Percentiles rank a stretch among this genome's conserved stretches.
Evolutionary conservation across 108 stramenopile genomes (phyloP).

Genomic region (Skeletonema grethae): DNA sequence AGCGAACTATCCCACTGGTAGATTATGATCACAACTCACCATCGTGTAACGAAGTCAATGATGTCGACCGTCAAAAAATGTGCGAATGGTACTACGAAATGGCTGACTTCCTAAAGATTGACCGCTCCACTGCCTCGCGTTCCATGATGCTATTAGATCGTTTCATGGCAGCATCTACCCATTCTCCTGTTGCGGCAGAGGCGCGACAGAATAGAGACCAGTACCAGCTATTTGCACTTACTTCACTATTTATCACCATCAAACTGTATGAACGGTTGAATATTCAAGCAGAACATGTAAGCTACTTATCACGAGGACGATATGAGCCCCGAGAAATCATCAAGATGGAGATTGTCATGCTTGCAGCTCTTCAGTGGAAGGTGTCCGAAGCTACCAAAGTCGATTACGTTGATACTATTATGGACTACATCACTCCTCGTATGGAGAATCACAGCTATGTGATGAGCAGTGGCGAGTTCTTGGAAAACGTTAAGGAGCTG

Average conservation of each 20-base stretch:
- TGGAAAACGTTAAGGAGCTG: slow-evolving; percentile 20
- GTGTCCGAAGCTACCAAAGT: slow-evolving; percentile 30
- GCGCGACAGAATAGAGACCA: slow-evolving; percentile 24
- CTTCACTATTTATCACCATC: slow-evolving; percentile 39
- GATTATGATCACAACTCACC: neutral
- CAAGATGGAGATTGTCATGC: slow-evolving; percentile 34
- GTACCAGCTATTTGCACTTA: slow-evolving; percentile 44
- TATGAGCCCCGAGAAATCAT: slow-evolving; percentile 35
- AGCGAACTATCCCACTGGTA: slow-evolving; percentile 14
- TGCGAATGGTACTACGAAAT: slow-evolving; percentile 53
- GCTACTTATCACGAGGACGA: slow-evolving; percentile 42
- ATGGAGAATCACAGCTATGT: neutral
- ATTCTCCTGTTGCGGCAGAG: neutral
- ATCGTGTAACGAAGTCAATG: slow-evolving; percentile 16
- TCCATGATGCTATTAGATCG: slow-evolving; percentile 43
- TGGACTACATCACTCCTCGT: slow-evolving; percentile 23
- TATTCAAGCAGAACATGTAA: slow-evolving; percentile 40
- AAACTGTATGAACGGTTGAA: slow-evolving; percentile 46
- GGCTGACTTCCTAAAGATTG: slow-evolving; percentile 44
- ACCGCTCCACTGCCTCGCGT: slow-evolving; percentile 38
- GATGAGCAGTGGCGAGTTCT: neutral
- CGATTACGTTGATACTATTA: slow-evolving; percentile 35
- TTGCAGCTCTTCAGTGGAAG: slow-evolving; percentile 40
- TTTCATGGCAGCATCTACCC: slow-evolving; percentile 33
- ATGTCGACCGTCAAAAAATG: slow-evolving; percentile 47